These are phyloP conservation scores for Chrysosporium keratinophilum DNA, from an alignment of 2,329 filamentous ascomycete species.

Conservation along the genomic window DNA sequence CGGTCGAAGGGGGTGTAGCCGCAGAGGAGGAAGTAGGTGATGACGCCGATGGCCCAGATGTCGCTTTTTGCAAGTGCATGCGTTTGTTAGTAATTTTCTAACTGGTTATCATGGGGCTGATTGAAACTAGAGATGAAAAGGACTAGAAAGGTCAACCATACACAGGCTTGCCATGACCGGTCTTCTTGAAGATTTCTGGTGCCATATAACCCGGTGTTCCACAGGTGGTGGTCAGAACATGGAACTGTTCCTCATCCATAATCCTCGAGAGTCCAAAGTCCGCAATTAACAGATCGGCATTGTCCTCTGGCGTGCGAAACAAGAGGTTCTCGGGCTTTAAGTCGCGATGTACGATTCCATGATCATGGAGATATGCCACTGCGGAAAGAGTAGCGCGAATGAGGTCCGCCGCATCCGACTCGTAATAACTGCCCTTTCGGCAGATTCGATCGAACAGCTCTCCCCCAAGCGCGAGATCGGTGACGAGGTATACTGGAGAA, in stretches of 20 bases:
- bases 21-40: constrained; percentile 96
- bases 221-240: constrained; percentile 93
- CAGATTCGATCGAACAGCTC: constrained; percentile 98
- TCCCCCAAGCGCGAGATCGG: constrained; percentile 87
- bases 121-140: not conserved
- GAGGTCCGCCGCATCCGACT: constrained; percentile 89
- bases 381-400: constrained; percentile 91
- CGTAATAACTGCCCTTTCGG: constrained; percentile 96
- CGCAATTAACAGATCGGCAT: constrained; percentile 90
- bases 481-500: constrained; percentile 73
- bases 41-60: constrained; percentile 95
- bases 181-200: constrained; percentile 98
- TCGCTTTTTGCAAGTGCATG: constrained; percentile 44
- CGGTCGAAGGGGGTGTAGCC: constrained; percentile 98
- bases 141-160: constrained; percentile 28
- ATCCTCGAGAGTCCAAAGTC: constrained; percentile 93
- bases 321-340: constrained; percentile 95
- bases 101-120: not conserved
- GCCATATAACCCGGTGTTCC: constrained; percentile 99
- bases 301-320: constrained; percentile 94
- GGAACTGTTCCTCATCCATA: constrained; percentile 98
- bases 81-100: constrained; percentile 2
- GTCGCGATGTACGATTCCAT: constrained; percentile 96
- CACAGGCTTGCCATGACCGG: constrained; percentile 94
- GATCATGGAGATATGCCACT: constrained; percentile 97